phyloP scores from a whole-genome alignment of 1,284 basidiomycete species.

The Tausonia pullulans region DNA sequence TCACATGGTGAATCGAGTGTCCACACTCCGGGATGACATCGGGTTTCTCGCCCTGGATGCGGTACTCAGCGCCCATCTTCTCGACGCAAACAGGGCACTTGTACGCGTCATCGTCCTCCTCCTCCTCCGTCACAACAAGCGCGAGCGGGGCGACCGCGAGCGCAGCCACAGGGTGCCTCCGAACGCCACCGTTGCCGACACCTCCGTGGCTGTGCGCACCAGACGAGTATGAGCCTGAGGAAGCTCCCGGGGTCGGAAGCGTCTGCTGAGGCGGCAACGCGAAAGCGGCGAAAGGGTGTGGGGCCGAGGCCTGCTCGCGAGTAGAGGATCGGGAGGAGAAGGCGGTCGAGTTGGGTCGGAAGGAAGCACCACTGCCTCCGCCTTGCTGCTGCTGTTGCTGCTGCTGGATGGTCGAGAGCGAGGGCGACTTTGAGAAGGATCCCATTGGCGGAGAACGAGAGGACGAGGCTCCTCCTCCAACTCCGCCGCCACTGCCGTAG shows the following conservation, averaged over 20 bases:
- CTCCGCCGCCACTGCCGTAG: too few relatives aligned
- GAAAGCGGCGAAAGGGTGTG: background rate
- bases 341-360: background rate
- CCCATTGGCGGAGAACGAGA: too few relatives aligned
- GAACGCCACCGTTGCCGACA: too few relatives aligned
- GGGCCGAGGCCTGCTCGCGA: background rate
- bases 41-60: conserved; percentile 82
- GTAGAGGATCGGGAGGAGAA: background rate
- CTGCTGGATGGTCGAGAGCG: background rate
- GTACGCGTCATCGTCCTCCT: conserved; percentile 25
- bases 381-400: too few relatives aligned
- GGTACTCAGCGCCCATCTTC: conserved; percentile 30
- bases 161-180: background rate
- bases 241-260: background rate
- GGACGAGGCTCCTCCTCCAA: too few relatives aligned
- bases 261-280: background rate
- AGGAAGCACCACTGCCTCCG: background rate
- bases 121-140: conserved; percentile 27
- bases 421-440: background rate
- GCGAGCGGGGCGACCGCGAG: conserved; percentile 18
- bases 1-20: conserved; percentile 87
- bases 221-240: background rate
- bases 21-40: conserved; percentile 94
- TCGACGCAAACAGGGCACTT: conserved; percentile 36
- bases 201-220: background rate